A percentile compares a stretch with the other conserved stretches of the same genome.
phyloP scores from a whole-genome alignment of 2,329 filamentous ascomycete genomes.

The Hymenoscyphus linearis region DNA sequence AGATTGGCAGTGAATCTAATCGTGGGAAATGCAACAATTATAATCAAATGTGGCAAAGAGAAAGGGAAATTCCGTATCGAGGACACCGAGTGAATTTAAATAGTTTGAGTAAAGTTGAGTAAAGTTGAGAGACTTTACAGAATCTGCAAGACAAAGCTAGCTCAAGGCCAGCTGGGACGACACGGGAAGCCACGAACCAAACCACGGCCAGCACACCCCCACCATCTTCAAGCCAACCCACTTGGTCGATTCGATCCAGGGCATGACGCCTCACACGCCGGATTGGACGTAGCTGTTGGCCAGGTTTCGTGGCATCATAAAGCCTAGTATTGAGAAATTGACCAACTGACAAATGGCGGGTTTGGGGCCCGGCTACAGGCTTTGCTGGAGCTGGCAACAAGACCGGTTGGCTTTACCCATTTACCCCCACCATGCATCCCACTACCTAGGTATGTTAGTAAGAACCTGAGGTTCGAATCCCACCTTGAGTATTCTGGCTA shows the following conservation, averaged over 20 bases:
- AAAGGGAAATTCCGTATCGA: background rate
- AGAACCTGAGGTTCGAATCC: too few relatives aligned
- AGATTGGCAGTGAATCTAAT: conserved; percentile 12
- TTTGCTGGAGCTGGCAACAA: background rate
- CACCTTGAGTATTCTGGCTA: background rate
- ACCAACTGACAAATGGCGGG: background rate
- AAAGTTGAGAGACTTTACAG: background rate
- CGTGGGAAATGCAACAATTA: conserved; percentile 1
- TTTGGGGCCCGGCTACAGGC: background rate
- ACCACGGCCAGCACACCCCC: background rate
- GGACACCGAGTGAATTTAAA: background rate
- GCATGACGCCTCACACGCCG: background rate
- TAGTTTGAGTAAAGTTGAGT: background rate
- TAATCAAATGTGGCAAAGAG: background rate
- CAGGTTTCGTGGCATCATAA: conserved; percentile 2
- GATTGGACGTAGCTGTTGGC: background rate
- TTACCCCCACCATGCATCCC: too few relatives aligned
- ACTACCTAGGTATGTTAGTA: background rate
- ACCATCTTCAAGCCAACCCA: background rate
- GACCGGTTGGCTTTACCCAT: too few relatives aligned
- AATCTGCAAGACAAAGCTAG: background rate
- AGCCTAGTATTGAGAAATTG: background rate
- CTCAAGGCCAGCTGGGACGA: background rate
- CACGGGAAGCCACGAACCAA: background rate
- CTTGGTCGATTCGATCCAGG: background rate